phyloP scores from a whole-genome alignment of 176 grass and related monocot genomes.

The bread wheat (Triticum aestivum) region IWGSC_CS_RefSeq_v2.1 NC_057799.1:442678644-442679143 shows the following conservation, averaged over 20 bases:
- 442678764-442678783: not conserved
- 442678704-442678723: not conserved
- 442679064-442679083: not conserved
- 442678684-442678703: not conserved
- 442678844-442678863: too few relatives aligned
- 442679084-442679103: not conserved
- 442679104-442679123: not conserved
- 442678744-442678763: not conserved
- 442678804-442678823: not conserved
- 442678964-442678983: not conserved
- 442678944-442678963: not conserved
- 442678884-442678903: not conserved
- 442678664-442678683: conserved; percentile 6
- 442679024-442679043: not conserved
- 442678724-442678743: not conserved
- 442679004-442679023: not conserved
- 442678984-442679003: conserved; percentile 17
- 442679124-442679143: not conserved
- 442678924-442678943: not conserved
- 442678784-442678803: not conserved
- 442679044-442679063: not conserved
- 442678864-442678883: not conserved
- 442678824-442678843: not conserved
- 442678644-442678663: not conserved
- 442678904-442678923: not conserved